Percentiles rank a stretch among this genome's conserved stretches.
Evolutionary conservation across 768 basidiomycete genomes (phyloP).

Genomic region (Leccinum variicolor): DNA sequence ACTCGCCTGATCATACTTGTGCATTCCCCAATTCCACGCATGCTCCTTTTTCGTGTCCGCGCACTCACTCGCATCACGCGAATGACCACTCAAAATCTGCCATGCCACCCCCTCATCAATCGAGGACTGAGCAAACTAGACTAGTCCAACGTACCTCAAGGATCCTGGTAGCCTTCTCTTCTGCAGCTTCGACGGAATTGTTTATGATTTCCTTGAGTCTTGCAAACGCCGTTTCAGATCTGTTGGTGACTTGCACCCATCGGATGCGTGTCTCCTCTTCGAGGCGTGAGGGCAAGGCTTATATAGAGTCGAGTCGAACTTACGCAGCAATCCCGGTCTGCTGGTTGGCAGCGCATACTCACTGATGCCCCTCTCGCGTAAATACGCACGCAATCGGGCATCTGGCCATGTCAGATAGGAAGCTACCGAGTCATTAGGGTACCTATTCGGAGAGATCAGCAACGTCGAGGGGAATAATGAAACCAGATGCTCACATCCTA

Average conservation of each 20-base stretch:
- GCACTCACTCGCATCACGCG: slow-evolving; percentile 21
- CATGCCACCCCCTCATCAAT: background rate
- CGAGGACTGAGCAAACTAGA: too few relatives aligned
- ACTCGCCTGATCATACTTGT: slow-evolving; percentile 26
- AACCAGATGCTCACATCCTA: slow-evolving; percentile 49
- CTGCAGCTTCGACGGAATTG: slow-evolving; percentile 65
- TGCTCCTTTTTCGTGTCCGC: slow-evolving; percentile 16
- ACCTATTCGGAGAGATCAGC: slow-evolving; percentile 36
- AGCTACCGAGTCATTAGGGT: slow-evolving; percentile 45
- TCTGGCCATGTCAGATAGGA: slow-evolving; percentile 90
- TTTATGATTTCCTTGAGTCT: slow-evolving; percentile 66
- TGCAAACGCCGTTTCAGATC: slow-evolving; percentile 53
- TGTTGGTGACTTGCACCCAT: slow-evolving; percentile 64
- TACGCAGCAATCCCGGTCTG: slow-evolving; percentile 79
- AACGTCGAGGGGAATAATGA: background rate
- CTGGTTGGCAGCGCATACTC: slow-evolving; percentile 63
- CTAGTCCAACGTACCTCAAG: slow-evolving; percentile 27
- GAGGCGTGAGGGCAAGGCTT: background rate
- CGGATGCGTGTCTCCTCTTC: slow-evolving; percentile 76
- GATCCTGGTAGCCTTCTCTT: slow-evolving; percentile 64
- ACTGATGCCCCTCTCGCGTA: slow-evolving; percentile 70
- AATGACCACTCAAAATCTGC: slow-evolving; percentile 40
- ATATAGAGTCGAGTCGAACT: slow-evolving; percentile 15
- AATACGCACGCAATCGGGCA: slow-evolving; percentile 85
- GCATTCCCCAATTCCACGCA: slow-evolving; percentile 15